Evolutionary conservation across 2,329 filamentous ascomycete genomes (phyloP).

Genomic region (Aureobasidium sp.): DNA sequence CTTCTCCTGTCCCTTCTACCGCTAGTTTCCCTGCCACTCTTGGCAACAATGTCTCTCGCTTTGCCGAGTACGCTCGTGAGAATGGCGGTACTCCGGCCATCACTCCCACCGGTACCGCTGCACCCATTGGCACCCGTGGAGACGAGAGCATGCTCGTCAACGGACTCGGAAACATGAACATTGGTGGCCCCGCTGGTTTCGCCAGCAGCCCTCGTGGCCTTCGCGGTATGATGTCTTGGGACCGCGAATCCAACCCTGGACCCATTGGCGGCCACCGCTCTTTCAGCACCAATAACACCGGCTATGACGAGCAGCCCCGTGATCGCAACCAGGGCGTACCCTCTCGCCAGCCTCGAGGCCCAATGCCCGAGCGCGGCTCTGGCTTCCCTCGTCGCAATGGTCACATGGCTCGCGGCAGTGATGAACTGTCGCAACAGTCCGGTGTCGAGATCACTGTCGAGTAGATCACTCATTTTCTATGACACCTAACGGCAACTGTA

Average conservation of each 20-base stretch:
- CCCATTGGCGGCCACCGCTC: slow-evolving; percentile 59
- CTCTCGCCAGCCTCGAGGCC: slow-evolving; percentile 56
- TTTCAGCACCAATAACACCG: slow-evolving; percentile 51
- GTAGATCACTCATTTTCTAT: slow-evolving; percentile 30
- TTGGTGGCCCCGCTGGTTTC: slow-evolving; percentile 42
- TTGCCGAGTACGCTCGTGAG: slow-evolving; percentile 52
- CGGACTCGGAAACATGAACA: slow-evolving; percentile 54
- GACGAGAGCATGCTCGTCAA: slow-evolving; percentile 57
- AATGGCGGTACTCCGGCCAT: slow-evolving; percentile 59
- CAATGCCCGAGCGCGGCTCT: slow-evolving; percentile 52
- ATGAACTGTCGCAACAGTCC: slow-evolving; percentile 53
- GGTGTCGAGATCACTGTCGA: slow-evolving; percentile 59
- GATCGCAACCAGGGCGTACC: slow-evolving; percentile 44
- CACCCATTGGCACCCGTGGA: slow-evolving; percentile 51
- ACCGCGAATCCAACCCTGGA: slow-evolving; percentile 48
- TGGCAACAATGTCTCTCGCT: slow-evolving; percentile 54
- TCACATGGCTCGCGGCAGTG: slow-evolving; percentile 55
- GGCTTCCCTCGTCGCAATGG: slow-evolving; percentile 55
- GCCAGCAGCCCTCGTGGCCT: slow-evolving; percentile 52
- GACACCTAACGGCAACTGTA: slow-evolving; percentile 15
- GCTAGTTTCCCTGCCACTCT: slow-evolving; percentile 74
- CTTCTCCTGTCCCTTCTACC: slow-evolving; percentile 83
- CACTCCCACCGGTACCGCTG: slow-evolving; percentile 59
- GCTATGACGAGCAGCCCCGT: slow-evolving; percentile 50
- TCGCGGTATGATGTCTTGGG: slow-evolving; percentile 56